phyloP scores from a whole-genome alignment of 106 monocot species.

The Phalaenopsis aphrodite region DNA sequence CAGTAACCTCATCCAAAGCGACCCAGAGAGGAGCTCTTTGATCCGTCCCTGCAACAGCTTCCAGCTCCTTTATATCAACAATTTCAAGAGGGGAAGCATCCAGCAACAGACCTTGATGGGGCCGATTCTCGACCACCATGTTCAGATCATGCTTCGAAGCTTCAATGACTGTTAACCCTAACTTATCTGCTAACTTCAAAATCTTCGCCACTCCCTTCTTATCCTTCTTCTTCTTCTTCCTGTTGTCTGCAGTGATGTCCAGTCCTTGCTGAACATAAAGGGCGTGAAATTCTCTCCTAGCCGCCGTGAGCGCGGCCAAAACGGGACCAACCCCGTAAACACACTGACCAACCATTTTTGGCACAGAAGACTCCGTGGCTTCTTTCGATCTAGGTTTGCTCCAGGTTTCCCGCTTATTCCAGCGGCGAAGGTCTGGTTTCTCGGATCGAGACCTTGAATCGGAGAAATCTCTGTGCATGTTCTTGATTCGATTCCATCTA shows the following conservation, averaged over 20 bases:
- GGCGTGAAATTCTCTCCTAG: constrained; percentile 76
- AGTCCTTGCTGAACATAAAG: constrained; percentile 78
- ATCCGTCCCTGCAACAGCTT: constrained; percentile 17
- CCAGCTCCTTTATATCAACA: constrained; percentile 57
- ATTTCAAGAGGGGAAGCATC: constrained; percentile 87
- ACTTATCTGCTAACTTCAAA: constrained; percentile 47
- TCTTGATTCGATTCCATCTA: constrained; percentile 51
- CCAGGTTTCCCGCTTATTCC: constrained; percentile 75
- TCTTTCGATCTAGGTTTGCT: constrained; percentile 67
- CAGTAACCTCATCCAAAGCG: constrained; percentile 87
- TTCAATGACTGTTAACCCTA: constrained; percentile 58
- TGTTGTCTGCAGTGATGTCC: constrained; percentile 59
- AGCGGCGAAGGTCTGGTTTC: constrained; percentile 46
- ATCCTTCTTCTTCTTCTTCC: constrained; percentile 89
- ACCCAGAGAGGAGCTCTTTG: constrained; percentile 68
- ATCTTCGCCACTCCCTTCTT: constrained; percentile 70
- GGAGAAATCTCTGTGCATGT: constrained; percentile 24
- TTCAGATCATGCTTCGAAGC: constrained; percentile 90
- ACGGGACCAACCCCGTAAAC: constrained; percentile 82
- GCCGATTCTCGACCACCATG: constrained; percentile 74
- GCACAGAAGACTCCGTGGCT: constrained; percentile 48
- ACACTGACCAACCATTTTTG: constrained; percentile 69
- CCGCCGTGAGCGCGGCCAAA: constrained; percentile 57
- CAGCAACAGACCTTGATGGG: constrained; percentile 85
- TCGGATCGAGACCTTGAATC: constrained; percentile 33